Conservation (phyloP, 1,284 basidiomycete species). For the Puccinia polysora region DNA sequence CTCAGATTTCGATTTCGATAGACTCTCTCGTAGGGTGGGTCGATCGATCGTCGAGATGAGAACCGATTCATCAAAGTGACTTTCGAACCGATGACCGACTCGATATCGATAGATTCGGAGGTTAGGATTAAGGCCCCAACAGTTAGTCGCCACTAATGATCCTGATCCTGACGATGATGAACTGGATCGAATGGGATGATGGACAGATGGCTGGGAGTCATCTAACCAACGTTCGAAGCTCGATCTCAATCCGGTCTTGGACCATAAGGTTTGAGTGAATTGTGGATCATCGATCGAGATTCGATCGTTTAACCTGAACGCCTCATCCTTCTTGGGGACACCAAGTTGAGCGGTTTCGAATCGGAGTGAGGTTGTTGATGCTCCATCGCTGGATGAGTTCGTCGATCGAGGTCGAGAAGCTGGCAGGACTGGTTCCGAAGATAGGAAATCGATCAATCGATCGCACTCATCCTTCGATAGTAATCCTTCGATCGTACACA, state of each 20-base stretch:
- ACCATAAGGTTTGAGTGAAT: constrained; percentile 8
- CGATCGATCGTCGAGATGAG: background rate
- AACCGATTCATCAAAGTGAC: constrained; percentile 22
- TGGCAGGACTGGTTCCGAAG: too few relatives aligned
- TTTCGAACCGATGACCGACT: constrained; percentile 14
- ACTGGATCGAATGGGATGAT: too few relatives aligned
- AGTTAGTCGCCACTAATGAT: background rate
- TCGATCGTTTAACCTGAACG: constrained; percentile 15
- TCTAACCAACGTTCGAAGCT: background rate
- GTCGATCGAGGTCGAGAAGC: too few relatives aligned
- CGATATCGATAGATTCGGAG: constrained; percentile 17
- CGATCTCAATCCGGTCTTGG: background rate
- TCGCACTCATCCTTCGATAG: constrained; percentile 1
- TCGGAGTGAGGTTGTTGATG: background rate
- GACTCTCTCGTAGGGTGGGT: background rate
- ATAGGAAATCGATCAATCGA: background rate
- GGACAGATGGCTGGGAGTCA: too few relatives aligned
- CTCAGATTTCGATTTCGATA: background rate
- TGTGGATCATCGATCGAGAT: constrained; percentile 2
- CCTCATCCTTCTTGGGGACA: background rate
- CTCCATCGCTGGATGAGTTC: background rate
- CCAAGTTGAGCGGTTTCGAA: constrained; percentile 5
- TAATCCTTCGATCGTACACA: background rate
- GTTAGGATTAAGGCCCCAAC: constrained; percentile 24
- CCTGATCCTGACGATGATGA: too few relatives aligned